Conservation (phyloP, 176 grass and related monocot species). For the Musa schizocarpa region DNA sequence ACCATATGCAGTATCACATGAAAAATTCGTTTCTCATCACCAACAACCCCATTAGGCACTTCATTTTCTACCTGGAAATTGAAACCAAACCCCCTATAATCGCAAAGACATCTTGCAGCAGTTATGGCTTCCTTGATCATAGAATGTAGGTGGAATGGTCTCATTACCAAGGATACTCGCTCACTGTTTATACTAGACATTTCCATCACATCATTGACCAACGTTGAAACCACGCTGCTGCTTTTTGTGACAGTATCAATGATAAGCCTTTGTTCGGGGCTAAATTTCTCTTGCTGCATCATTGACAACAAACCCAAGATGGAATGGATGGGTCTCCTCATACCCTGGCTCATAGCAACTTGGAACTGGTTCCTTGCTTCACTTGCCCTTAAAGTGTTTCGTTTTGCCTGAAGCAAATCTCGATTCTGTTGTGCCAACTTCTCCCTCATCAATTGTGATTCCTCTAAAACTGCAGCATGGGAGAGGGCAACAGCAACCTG, state of each 20-base stretch:
- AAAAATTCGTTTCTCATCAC: conserved; percentile 91
- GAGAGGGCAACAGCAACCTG: conserved; percentile 79
- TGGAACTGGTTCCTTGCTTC: conserved; percentile 81
- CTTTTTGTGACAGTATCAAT: conserved; percentile 66
- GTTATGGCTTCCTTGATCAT: conserved; percentile 70
- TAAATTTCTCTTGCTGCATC: conserved; percentile 79
- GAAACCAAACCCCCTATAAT: conserved; percentile 55
- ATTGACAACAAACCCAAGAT: conserved; percentile 82
- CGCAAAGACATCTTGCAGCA: conserved; percentile 72
- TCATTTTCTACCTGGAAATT: conserved; percentile 49
- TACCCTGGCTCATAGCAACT: conserved; percentile 66
- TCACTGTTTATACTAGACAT: conserved; percentile 50
- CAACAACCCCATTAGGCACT: conserved; percentile 57
- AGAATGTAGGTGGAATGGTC: conserved; percentile 57
- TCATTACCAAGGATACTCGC: conserved; percentile 56
- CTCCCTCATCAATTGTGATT: conserved; percentile 69
- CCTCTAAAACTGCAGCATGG: conserved; percentile 64
- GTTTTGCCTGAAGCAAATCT: conserved; percentile 52
- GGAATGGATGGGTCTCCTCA: conserved; percentile 76
- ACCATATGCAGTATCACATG: conserved; percentile 86
- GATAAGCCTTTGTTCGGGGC: conserved; percentile 72
- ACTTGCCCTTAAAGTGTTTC: conserved; percentile 55
- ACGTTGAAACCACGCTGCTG: conserved; percentile 62
- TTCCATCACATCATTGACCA: conserved; percentile 85
- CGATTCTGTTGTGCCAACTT: conserved; percentile 55